Base-by-base conservation (phyloP, 2,329 filamentous ascomycete species). In the Chalara sp. region DNA sequence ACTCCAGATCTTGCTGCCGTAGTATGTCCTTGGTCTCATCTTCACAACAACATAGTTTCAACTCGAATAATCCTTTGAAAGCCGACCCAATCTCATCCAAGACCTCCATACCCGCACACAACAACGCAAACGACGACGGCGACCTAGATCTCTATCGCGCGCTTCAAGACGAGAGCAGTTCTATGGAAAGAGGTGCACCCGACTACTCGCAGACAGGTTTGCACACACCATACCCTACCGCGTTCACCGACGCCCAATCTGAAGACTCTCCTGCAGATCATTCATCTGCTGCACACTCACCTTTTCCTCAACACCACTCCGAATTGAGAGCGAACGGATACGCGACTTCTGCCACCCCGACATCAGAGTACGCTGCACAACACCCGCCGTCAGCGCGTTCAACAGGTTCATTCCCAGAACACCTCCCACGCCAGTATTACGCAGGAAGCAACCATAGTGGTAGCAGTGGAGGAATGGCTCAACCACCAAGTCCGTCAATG, bases 401-500 rank as follows among this genome's bases (percentile, higher is more conserved):
- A 69, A 29, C 45, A 82, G 55, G 84, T 72, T 84, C 86, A 53
- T 95, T 92, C 67, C 86, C 88, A 69, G 89, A 95, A 64, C 90
- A 95, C 71, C 81, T 93, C 69, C 84, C 88, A 73, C 87, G 89
- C 67, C 79, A 84, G 67, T 93, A 93, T 76, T 86, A 89, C 72
- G 83, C 84, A 72, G 76, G 88, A 71, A 81, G 80, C 75, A 84
- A 80, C 70, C 81, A 83, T 69, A 79, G 83, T 71, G 83, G 80
- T 73, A 83, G 83, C 56, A 81, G 85, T 54, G 86, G 83, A 83
- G 86, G 85, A 84, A 96, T 96, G 91, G 89, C 91, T 83, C 90
- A 96, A 89, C 83, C 89, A 86, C 89, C 89, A 86, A 96, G 91
- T 96, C 88, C 89, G 90, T 96, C 89, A 75, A 81, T 89, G 79